Base-by-base conservation (phyloP, 2,329 filamentous ascomycete genomes). In the Beauveria rudraprayagi region DNA sequence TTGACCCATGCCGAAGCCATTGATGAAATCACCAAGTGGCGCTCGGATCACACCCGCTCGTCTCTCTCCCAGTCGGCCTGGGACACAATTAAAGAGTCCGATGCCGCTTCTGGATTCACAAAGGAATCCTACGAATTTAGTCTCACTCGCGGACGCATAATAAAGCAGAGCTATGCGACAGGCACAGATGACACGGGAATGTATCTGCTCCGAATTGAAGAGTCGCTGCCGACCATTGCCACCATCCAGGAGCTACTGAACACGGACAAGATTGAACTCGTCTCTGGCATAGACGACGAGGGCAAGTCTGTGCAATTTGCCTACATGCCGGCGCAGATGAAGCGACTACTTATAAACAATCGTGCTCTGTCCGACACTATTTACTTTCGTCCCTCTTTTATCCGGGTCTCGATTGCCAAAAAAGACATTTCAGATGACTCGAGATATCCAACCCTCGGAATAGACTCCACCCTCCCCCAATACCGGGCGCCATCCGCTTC, bases 401-500 rank as follows among this genome's bases (percentile, higher is more conserved):
- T 37, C 30, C 47, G 24, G 2, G 56, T 63, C 50, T 61, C 59
- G 1, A 61, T 54, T 14, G 66, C 65, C 11, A 43, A 51, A 0
- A 67, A 67, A 55, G 26, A 46, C 9, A 50, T 67, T 0, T 65
- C 61, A 1, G 22, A 40, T 1, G 19, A 48, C 19, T 65, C 60
- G 10, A 26, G 19, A 2, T 60, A 64, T 50, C 65, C 66, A 3
- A 67, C 62, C 6, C 62, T 67, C 3, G 65, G 65, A 5, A 46
- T 66, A 24, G 63, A 66, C 22, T 58, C 63, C 2, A 67, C 62
- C 26, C 58, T 67, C 40, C 63, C 66, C 7, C 64, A 67, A 28
- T 24, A 63, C 50, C 63, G 63, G 5, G 70, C 69, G 14, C 68
- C 66, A 26, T 47, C 26, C 62, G 64, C 11, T 63, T 60, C 41